Evolutionary conservation across 177 flowering plant genomes (phyloP).

Genomic region (Vitis hybrid): DNA sequence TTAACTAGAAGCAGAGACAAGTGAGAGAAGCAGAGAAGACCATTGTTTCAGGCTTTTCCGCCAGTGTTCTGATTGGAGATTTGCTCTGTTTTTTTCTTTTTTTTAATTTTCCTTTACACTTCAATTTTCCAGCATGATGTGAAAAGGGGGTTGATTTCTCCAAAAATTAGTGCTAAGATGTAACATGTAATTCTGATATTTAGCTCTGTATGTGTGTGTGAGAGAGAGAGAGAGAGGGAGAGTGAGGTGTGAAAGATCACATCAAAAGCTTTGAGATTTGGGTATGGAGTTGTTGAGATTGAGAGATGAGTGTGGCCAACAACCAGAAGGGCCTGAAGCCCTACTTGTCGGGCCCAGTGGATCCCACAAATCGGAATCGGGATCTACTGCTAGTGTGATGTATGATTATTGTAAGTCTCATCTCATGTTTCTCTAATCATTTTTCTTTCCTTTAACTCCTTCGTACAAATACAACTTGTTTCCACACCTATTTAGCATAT

Average conservation of each 20-base stretch:
- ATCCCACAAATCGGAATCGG: conserved; percentile 38
- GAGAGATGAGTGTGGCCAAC: conserved; percentile 42
- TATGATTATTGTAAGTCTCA: conserved; percentile 16
- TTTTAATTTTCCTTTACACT: background rate
- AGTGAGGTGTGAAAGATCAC: background rate
- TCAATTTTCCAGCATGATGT: conserved; percentile 11
- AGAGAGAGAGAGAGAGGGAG: conserved; percentile 7
- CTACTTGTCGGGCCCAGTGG: conserved; percentile 37
- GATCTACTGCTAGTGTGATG: conserved; percentile 31
- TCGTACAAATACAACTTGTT: no score
- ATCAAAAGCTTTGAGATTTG: conserved; percentile 9
- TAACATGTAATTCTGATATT: conserved; percentile 7
- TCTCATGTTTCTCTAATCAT: conserved; percentile 9
- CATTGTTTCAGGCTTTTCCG: background rate
- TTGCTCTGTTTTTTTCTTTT: background rate
- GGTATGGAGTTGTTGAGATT: conserved; percentile 29
- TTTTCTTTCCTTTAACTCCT: background rate
- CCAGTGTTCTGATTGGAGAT: conserved; percentile 1
- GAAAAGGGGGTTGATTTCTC: conserved; percentile 12
- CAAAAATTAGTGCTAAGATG: conserved; percentile 2
- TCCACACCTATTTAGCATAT: no score
- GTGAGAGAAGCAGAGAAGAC: conserved; percentile 6
- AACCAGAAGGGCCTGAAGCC: conserved; percentile 27
- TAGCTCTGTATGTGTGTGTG: background rate
- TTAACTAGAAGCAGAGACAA: conserved; percentile 12